phyloP scores from a whole-genome alignment of 306 rosid genomes.

The Calophaca sinica region DNA sequence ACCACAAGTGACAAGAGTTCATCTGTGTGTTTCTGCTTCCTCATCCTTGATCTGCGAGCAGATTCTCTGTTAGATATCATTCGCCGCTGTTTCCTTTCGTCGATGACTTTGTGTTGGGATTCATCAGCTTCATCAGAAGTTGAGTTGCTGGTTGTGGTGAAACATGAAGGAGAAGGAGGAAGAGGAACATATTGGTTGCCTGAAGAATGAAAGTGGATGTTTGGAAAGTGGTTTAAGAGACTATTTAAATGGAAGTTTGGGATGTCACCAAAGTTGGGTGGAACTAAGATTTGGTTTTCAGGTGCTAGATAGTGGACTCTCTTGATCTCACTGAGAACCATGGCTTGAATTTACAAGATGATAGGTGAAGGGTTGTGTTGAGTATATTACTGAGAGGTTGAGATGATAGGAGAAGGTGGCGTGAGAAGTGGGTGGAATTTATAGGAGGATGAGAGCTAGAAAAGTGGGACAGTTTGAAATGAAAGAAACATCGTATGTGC shows the following conservation, averaged over 20 bases:
- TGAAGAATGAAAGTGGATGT: conserved; percentile 40
- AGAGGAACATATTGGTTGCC: conserved; percentile 38
- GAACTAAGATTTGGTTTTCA: conserved; percentile 52
- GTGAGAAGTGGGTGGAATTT: conserved; percentile 53
- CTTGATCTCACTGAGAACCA: not conserved
- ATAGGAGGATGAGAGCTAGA: conserved; percentile 51
- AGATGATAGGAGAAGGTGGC: not conserved
- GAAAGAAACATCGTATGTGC: not conserved
- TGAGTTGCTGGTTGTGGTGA: conserved; percentile 58
- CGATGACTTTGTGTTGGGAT: conserved; percentile 55
- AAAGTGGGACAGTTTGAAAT: conserved; percentile 50
- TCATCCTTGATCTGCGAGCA: conserved; percentile 77
- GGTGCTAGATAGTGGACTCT: conserved; percentile 55
- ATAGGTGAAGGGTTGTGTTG: conserved; percentile 19
- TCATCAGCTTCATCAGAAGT: conserved; percentile 82
- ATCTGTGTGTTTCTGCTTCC: conserved; percentile 78
- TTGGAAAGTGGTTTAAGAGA: conserved; percentile 48
- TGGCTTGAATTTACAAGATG: conserved; percentile 32
- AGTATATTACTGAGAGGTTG: not conserved
- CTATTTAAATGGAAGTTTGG: conserved; percentile 44
- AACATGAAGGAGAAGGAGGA: conserved; percentile 44
- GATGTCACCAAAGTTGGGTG: not conserved
- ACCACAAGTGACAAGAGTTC: conserved; percentile 79
- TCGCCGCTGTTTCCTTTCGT: conserved; percentile 69
- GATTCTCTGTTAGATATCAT: conserved; percentile 89